Evolutionary conservation across 495 filamentous ascomycete species (phyloP).

Genomic region (Podospora pseudoanserina): DNA sequence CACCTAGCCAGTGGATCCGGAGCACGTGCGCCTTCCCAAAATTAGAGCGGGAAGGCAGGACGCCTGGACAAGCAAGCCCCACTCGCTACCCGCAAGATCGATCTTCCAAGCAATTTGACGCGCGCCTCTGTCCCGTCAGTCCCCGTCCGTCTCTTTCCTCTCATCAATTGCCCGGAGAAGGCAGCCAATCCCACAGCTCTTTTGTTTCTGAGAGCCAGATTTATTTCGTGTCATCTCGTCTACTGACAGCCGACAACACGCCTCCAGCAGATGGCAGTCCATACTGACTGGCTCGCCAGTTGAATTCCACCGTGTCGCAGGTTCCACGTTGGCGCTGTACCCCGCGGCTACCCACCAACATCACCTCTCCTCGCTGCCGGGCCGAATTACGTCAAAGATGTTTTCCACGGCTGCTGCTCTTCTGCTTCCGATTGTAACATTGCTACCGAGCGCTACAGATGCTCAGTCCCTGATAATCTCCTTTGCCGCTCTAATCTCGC

Average conservation of each 20-base stretch:
- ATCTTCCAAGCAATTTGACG: slow-evolving; percentile 23
- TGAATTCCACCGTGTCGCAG: slow-evolving; percentile 7
- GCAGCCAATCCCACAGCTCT: slow-evolving; percentile 23
- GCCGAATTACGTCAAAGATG: not conserved
- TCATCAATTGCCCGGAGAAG: not conserved
- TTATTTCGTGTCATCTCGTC: slow-evolving; percentile 25
- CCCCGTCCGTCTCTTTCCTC: not conserved
- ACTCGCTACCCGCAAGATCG: slow-evolving; percentile 9
- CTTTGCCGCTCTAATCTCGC: slow-evolving; percentile 17
- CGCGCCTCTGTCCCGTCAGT: slow-evolving; percentile 19
- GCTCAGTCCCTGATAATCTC: slow-evolving; percentile 20
- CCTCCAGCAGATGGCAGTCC: slow-evolving; percentile 14
- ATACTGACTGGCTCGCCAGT: slow-evolving; percentile 15
- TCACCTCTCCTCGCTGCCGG: not conserved
- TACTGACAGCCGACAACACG: not conserved
- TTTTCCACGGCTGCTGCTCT: not conserved
- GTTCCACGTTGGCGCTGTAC: slow-evolving; percentile 17
- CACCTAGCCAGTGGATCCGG: not conserved
- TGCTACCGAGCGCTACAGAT: slow-evolving; percentile 21
- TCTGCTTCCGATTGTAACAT: slow-evolving; percentile 12
- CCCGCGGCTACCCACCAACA: slow-evolving; percentile 13
- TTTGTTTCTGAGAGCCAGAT: slow-evolving; percentile 8
- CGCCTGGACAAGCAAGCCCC: not conserved
- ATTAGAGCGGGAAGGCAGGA: not conserved
- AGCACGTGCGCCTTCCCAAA: slow-evolving; percentile 9